Conservation (phyloP, 345 rosid species). For the Syzygium oleosum region DNA sequence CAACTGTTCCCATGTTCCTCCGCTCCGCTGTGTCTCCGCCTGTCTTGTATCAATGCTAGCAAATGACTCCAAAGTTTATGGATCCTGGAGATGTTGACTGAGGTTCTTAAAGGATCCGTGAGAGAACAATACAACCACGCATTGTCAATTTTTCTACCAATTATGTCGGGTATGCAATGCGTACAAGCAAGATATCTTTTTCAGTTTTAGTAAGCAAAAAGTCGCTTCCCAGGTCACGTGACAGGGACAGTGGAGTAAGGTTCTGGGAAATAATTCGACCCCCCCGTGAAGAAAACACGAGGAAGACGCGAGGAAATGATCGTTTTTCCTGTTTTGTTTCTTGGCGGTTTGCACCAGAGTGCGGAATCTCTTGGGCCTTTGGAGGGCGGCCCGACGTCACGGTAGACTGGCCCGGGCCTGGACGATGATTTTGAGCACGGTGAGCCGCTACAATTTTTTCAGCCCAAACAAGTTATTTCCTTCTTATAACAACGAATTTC, state of each 20-base stretch:
- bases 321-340: background rate
- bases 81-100: background rate
- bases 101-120: background rate
- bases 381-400: background rate
- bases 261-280: background rate
- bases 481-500: background rate
- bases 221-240: conserved; percentile 16
- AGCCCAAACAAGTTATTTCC: background rate
- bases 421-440: background rate
- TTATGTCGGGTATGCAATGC: accelerated
- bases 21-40: conserved; percentile 7
- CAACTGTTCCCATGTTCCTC: conserved; percentile 20
- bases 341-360: background rate
- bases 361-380: background rate
- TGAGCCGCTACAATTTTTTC: background rate
- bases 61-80: no score
- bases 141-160: background rate
- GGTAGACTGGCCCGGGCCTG: background rate
- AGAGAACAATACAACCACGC: background rate
- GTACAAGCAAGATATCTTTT: background rate
- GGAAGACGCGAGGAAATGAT: background rate
- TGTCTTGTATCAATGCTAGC: background rate
- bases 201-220: background rate
- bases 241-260: background rate
- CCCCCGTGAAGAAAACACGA: background rate